Conservation (phyloP, 2,329 filamentous ascomycete species). For the Exophiala sp. region DNA sequence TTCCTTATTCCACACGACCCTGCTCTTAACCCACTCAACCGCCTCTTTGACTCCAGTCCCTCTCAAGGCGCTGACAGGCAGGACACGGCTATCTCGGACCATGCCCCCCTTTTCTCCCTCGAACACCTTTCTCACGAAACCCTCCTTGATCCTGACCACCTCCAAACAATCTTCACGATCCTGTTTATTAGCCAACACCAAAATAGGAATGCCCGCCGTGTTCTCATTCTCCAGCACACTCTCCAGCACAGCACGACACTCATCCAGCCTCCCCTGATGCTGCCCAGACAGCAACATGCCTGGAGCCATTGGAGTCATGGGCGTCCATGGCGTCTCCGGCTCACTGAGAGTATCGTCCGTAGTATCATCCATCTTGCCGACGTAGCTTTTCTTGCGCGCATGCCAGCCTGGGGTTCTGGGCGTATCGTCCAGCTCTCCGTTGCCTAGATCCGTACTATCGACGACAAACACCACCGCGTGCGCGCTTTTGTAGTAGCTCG, state of each 20-base stretch:
- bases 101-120: constrained; percentile 83
- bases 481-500: constrained; percentile 87
- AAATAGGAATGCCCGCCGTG: constrained; percentile 81
- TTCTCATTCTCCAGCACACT: constrained; percentile 82
- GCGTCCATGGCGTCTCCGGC: constrained; percentile 37
- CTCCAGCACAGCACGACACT: constrained; percentile 85
- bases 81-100: constrained; percentile 81
- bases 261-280: constrained; percentile 61
- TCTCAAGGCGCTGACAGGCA: constrained; percentile 84
- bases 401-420: constrained; percentile 23
- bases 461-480: constrained; percentile 98
- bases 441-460: constrained; percentile 84
- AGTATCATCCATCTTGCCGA: constrained; percentile 17
- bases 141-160: constrained; percentile 95
- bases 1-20: constrained; percentile 96
- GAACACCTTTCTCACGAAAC: constrained; percentile 88
- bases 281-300: constrained; percentile 14
- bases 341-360: background rate
- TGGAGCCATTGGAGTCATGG: constrained; percentile 35
- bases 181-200: constrained; percentile 96
- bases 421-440: constrained; percentile 54
- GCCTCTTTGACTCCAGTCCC: constrained; percentile 81
- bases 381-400: constrained; percentile 29
- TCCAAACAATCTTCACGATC: constrained; percentile 96
- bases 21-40: constrained; percentile 89